Conservation (phyloP, 352 stramenopile species). For the Phytophthora vignae region DNA sequence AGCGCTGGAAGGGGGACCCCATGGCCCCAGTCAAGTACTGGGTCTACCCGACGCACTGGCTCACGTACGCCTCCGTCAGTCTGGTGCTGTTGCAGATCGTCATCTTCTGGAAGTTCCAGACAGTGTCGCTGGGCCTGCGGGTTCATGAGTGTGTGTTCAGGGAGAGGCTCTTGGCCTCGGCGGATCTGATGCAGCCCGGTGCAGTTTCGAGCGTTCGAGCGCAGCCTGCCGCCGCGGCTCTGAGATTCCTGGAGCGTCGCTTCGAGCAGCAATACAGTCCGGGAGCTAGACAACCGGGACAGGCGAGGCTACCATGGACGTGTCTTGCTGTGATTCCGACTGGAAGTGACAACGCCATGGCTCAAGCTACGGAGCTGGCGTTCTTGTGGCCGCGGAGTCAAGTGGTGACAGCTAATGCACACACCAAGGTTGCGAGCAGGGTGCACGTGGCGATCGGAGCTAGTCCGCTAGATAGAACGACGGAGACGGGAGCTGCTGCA, state of each 20-base stretch:
- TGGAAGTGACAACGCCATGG: constrained; percentile 29
- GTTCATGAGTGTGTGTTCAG: constrained; percentile 77
- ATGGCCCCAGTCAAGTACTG: constrained; percentile 60
- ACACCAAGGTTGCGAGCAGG: constrained; percentile 49
- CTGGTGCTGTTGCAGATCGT: constrained; percentile 57
- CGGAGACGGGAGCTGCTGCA: constrained; percentile 18
- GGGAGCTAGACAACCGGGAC: constrained; percentile 34
- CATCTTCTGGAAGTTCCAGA: constrained; percentile 60
- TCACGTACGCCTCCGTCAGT: constrained; percentile 63
- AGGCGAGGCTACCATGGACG: constrained; percentile 61
- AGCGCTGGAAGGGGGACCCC: constrained; percentile 28
- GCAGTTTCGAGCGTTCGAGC: constrained; percentile 18
- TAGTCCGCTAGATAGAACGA: constrained; percentile 23
- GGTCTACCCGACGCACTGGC: constrained; percentile 72
- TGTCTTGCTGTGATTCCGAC: constrained; percentile 67
- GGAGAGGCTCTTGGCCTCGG: constrained; percentile 54
- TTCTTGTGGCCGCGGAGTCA: constrained; percentile 67
- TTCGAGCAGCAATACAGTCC: constrained; percentile 66
- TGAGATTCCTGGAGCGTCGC: constrained; percentile 64
- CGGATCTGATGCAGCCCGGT: constrained; percentile 30
- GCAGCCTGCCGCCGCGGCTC: constrained; percentile 33
- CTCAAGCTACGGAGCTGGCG: constrained; percentile 51
- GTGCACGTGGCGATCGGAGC: constrained; percentile 52
- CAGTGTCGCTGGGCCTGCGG: constrained; percentile 53
- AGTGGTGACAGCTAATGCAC: constrained; percentile 40